Evolutionary conservation across 192 early-diverging fungal species (phyloP).

Genomic region (Mortierella antarctica): DNA sequence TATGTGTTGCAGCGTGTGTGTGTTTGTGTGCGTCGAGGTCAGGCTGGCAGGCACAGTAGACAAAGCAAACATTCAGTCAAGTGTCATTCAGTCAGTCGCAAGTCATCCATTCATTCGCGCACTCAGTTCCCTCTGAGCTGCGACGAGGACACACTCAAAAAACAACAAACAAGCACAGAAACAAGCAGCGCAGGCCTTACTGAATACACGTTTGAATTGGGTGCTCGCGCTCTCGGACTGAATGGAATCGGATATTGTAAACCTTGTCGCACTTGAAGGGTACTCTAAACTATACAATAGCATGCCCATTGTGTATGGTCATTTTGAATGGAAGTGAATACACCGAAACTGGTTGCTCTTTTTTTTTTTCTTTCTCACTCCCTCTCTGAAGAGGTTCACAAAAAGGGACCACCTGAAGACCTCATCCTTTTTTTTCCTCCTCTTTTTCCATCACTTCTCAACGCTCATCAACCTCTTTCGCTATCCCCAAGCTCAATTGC

Average conservation of each 20-base stretch:
- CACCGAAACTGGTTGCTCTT: constrained; percentile 1
- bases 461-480: neutral
- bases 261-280: too few relatives aligned
- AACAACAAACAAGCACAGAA: too few relatives aligned
- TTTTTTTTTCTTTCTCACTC: neutral
- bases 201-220: too few relatives aligned
- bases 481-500: neutral
- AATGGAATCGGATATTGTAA: too few relatives aligned
- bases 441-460: neutral
- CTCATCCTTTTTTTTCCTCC: neutral
- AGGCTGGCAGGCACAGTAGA: neutral
- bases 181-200: too few relatives aligned
- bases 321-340: too few relatives aligned
- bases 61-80: neutral
- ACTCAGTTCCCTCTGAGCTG: too few relatives aligned
- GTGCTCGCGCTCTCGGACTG: too few relatives aligned
- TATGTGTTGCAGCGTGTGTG: neutral
- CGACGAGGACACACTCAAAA: too few relatives aligned
- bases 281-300: too few relatives aligned
- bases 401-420: neutral
- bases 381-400: neutral
- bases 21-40: neutral
- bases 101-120: neutral
- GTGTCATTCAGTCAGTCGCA: neutral
- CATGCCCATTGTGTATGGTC: too few relatives aligned